phyloP scores from a whole-genome alignment of 2,329 filamentous ascomycete species.

The Colletotrichum orchidophilum region DNA sequence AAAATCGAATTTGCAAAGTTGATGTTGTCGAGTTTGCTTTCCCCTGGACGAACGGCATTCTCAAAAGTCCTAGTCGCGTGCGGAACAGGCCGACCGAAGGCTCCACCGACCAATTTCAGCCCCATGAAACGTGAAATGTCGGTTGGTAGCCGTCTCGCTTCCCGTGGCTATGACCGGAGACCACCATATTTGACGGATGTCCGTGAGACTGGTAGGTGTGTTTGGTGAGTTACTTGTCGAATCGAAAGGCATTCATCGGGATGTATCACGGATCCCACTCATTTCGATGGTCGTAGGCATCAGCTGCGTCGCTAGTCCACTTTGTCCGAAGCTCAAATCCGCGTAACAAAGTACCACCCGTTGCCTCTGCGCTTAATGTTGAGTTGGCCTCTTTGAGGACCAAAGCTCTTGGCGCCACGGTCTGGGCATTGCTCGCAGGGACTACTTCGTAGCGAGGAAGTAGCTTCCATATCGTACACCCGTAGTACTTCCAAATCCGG shows the following conservation, averaged over 20 bases:
- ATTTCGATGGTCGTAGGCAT: not conserved
- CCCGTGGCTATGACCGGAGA: not conserved
- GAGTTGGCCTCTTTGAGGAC: not conserved
- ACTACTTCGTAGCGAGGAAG: not conserved
- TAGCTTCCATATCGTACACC: not conserved
- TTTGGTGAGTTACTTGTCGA: not conserved
- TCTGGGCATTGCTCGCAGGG: not conserved
- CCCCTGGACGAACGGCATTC: not conserved
- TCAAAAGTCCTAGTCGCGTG: not conserved
- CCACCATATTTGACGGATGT: not conserved
- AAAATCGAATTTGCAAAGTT: conserved; percentile 8
- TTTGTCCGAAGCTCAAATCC: not conserved
- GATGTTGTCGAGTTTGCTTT: conserved; percentile 10
- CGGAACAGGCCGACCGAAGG: conserved; percentile 15
- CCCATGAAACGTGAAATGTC: conserved; percentile 6
- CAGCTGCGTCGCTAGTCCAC: not conserved
- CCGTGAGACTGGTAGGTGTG: not conserved
- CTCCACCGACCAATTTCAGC: conserved; percentile 17
- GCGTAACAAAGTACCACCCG: not conserved
- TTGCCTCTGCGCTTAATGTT: not conserved
- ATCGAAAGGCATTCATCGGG: not conserved
- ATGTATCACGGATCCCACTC: not conserved
- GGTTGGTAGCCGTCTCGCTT: not conserved
- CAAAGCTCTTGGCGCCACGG: too few relatives aligned
- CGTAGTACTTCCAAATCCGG: too few relatives aligned